Evolutionary conservation across 139 green algal genomes (phyloP).

Genomic region (Haematococcus sp.): DNA sequence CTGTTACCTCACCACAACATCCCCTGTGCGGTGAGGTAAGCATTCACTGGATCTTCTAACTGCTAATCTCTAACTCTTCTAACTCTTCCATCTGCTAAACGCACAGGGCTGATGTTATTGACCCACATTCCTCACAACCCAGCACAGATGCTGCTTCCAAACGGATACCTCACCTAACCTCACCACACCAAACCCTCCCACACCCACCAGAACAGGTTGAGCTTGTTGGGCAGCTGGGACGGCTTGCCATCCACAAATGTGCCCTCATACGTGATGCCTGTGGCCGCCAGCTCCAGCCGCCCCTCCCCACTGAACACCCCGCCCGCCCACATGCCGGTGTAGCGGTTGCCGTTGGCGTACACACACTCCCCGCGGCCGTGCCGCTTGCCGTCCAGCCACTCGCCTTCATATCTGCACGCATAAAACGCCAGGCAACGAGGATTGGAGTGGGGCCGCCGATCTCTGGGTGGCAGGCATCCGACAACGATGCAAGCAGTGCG

Average conservation of each 20-base stretch:
- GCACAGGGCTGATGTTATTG: too few species aligned
- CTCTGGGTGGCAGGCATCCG: too few species aligned
- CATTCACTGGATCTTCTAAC: too few species aligned
- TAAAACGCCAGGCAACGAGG: background rate
- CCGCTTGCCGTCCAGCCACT: slow-evolving; percentile 10
- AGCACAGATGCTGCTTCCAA: too few species aligned
- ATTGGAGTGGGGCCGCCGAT: too few species aligned
- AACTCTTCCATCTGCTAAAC: too few species aligned
- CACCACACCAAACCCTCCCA: background rate
- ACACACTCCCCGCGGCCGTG: slow-evolving; percentile 6
- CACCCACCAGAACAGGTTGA: slow-evolving; percentile 10
- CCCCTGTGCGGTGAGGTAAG: too few species aligned
- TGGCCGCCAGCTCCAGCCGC: background rate
- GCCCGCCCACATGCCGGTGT: slow-evolving; percentile 11
- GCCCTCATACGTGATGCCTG: background rate
- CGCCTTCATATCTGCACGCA: slow-evolving; percentile 8
- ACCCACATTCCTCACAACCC: too few species aligned
- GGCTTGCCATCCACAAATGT: slow-evolving; percentile 1
- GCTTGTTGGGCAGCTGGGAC: background rate
- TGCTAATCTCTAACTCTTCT: too few species aligned
- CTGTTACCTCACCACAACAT: too few species aligned
- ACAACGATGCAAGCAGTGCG: too few species aligned
- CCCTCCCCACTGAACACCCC: slow-evolving; percentile 3
- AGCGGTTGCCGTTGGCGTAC: slow-evolving; percentile 10
- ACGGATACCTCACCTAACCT: background rate